Evolutionary conservation across 768 basidiomycete species (phyloP).

Genomic region (Mycena olivaceomarginata): DNA sequence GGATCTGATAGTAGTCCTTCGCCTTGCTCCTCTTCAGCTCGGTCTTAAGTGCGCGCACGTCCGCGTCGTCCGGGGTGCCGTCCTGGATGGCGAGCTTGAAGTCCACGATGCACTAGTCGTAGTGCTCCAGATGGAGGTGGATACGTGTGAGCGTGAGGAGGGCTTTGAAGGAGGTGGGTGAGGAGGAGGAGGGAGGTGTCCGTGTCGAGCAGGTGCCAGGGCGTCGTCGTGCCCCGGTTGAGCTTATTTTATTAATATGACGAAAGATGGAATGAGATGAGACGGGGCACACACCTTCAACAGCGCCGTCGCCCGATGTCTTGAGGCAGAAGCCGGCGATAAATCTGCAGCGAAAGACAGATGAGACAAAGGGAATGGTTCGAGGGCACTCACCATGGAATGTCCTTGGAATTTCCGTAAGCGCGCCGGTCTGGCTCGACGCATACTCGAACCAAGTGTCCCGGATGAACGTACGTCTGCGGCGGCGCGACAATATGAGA

Average conservation of each 20-base stretch:
- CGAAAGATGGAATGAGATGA: constrained; percentile 7
- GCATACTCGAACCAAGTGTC: too few species aligned
- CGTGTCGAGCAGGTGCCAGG: constrained; percentile 81
- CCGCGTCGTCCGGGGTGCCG: constrained; percentile 71
- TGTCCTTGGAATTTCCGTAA: too few species aligned
- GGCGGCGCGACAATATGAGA: too few species aligned
- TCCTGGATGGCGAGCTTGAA: constrained; percentile 91
- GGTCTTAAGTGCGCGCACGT: constrained; percentile 75
- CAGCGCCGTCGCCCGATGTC: constrained; percentile 89
- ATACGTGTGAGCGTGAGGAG: constrained; percentile 91
- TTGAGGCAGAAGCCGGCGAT: too few species aligned
- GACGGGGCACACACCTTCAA: constrained; percentile 72
- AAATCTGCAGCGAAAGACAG: too few species aligned
- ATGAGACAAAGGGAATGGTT: too few species aligned
- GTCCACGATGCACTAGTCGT: constrained; percentile 81
- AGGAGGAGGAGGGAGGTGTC: constrained; percentile 78
- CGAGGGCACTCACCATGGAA: too few species aligned
- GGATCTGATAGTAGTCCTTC: constrained; percentile 93
- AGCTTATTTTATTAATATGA: constrained; percentile 63
- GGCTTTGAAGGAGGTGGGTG: constrained; percentile 87
- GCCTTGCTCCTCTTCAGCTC: constrained; percentile 92
- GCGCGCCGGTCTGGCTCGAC: too few species aligned
- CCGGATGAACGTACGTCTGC: too few species aligned
- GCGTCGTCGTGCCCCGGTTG: constrained; percentile 80
- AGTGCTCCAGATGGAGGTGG: constrained; percentile 83